These are phyloP conservation scores for Cladosporium phlei DNA, from an alignment of 2,329 filamentous ascomycete genomes.

Conservation along the genomic window DNA sequence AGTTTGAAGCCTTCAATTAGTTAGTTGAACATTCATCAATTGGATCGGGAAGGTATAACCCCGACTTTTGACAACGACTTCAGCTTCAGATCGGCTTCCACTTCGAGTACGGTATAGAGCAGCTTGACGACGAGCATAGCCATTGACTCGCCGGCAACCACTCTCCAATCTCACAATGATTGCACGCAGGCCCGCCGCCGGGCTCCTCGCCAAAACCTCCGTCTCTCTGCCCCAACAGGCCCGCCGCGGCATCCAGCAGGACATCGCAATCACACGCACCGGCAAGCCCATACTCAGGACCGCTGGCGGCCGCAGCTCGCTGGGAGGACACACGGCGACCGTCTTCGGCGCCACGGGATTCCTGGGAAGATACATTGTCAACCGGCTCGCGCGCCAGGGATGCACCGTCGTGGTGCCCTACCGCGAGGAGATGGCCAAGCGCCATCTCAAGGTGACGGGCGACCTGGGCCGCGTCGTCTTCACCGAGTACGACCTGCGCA, in stretches of 20 bases:
- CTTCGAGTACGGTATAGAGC: no score
- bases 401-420: constrained; percentile 90
- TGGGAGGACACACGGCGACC: constrained; percentile 82
- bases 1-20: no score
- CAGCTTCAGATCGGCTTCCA: no score
- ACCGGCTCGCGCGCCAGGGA: constrained; percentile 86
- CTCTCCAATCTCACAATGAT: constrained; percentile 3
- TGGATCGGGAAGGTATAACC: neutral
- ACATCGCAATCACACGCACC: constrained; percentile 89
- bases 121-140: no score
- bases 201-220: constrained; percentile 24
- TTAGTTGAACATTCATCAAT: no score
- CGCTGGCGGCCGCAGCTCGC: constrained; percentile 68
- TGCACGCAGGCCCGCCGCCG: constrained; percentile 20
- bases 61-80: neutral
- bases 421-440: constrained; percentile 96
- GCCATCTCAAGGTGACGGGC: constrained; percentile 92
- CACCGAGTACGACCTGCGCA: constrained; percentile 89
- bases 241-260: constrained; percentile 62
- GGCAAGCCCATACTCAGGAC: constrained; percentile 90
- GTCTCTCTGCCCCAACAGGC: constrained; percentile 19
- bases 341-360: constrained; percentile 97
- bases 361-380: constrained; percentile 94
- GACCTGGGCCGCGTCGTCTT: constrained; percentile 88
- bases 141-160: neutral